A percentile compares a stretch with the other conserved stretches of the same genome.
phyloP scores from a whole-genome alignment of 2,329 filamentous ascomycete species.

The Fusarium sp. region DNA sequence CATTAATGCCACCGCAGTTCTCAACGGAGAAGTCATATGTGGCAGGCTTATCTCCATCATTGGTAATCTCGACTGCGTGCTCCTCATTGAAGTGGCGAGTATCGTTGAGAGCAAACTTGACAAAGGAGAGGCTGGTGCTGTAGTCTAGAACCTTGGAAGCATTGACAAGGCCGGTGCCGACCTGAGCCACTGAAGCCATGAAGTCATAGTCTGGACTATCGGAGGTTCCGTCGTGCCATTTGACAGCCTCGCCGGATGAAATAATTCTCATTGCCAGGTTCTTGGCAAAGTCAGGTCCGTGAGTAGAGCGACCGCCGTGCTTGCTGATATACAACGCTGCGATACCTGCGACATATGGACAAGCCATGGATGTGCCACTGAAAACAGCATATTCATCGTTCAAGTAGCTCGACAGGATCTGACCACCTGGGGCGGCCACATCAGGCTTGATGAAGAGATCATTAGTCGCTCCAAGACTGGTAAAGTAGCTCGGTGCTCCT shows the following conservation, averaged over 20 bases:
- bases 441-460: conserved; percentile 56
- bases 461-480: neutral
- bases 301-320: conserved; percentile 44
- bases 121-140: neutral
- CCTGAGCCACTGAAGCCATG: conserved; percentile 49
- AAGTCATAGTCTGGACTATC: conserved; percentile 31
- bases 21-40: neutral
- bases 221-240: conserved; percentile 11
- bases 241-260: conserved; percentile 39
- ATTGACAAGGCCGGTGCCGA: conserved; percentile 53
- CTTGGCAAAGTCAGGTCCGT: conserved; percentile 46
- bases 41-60: neutral
- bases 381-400: conserved; percentile 46
- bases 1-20: neutral
- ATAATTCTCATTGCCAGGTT: conserved; percentile 46
- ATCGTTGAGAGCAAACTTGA: neutral
- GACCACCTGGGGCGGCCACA: conserved; percentile 53
- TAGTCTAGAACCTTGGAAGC: conserved; percentile 33
- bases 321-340: conserved; percentile 49
- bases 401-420: conserved; percentile 54
- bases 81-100: neutral
- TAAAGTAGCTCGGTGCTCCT: neutral
- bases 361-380: conserved; percentile 59
- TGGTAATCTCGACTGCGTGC: neutral
- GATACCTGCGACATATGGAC: conserved; percentile 55